phyloP scores from a whole-genome alignment of 257 asterid species.

The Salvia splendens region DNA sequence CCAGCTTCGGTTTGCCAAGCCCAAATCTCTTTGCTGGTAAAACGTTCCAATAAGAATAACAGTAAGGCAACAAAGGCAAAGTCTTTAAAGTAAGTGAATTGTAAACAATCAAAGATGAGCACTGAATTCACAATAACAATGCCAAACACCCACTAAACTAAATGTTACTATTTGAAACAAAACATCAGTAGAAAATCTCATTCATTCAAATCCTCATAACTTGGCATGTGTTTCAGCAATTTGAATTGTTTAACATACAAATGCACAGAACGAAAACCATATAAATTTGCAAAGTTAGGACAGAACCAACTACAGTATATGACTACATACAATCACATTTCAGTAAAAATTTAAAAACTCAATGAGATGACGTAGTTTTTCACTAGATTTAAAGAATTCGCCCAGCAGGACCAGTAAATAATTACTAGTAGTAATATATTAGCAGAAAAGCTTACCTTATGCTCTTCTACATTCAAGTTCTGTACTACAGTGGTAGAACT shows the following conservation, averaged over 20 bases:
- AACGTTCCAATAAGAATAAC: slow-evolving; percentile 30
- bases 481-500: slow-evolving; percentile 41
- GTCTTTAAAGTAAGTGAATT: slow-evolving; percentile 24
- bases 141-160: no score
- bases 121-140: slow-evolving; percentile 7
- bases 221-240: no score
- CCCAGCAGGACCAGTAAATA: slow-evolving; percentile 38
- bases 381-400: neutral
- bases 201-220: no score
- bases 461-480: slow-evolving; percentile 49
- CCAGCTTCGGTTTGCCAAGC: slow-evolving; percentile 46
- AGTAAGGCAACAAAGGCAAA: slow-evolving; percentile 15
- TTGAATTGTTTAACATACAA: no score
- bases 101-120: slow-evolving; percentile 28
- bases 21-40: slow-evolving; percentile 51
- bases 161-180: no score
- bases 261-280: no score
- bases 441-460: slow-evolving; percentile 50
- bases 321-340: no score
- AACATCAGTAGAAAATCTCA: no score
- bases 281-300: no score
- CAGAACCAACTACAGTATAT: no score
- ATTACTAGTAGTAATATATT: slow-evolving; percentile 37
- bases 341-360: slow-evolving; percentile 15
- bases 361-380: neutral